Base-by-base conservation (phyloP, 2,329 filamentous ascomycete genomes). In the Simplicillium sp. region DNA sequence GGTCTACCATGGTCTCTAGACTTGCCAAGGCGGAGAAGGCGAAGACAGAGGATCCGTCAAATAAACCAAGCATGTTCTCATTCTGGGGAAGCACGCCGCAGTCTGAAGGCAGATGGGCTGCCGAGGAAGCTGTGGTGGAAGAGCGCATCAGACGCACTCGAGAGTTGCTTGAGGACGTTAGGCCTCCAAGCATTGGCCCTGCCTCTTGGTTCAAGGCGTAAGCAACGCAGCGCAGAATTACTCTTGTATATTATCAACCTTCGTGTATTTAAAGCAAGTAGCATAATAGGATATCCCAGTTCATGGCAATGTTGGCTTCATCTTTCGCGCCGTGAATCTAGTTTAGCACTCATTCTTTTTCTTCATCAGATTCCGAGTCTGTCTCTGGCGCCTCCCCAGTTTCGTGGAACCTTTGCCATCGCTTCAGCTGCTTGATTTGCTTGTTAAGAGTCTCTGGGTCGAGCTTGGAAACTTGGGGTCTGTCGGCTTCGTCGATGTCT, bases 1-100 rank as follows among this genome's bases (percentile, higher is more conserved):
- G 89, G 89, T 74, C 75, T 36, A 73, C 70, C 20, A 97, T 97
- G 84, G 80, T 92, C 15, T 67, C 68, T 11, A 71, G 71, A 42
- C 68, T 94, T 36, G 75, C 75, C 18, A 64, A 62, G 39, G 68
- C 71, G 33, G 71, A 77, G 52, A 57, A 59, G 33, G 55, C 56
- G 29, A 55, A 58, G 44, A 56, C 62, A 43, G 60, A 50, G 11
- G 65, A 67, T 58, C 63, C 40, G 49, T 36, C 51, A 41, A 16
- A 54, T 43, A 49, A 52, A 20, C 42, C 55, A 0, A 44, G 51
- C 41, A 48, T 60, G n/a, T 62, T 65, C 18, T 59, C 59, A 2
- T 61, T 64, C 48, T 65, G 61, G 53, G 58, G 52, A 28, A 48
- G 53, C 31, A 54, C 56, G 11, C 51, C 53, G 34, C 62, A 67